These are phyloP conservation scores for Xylariaceae sp. DNA, from an alignment of 2,329 filamentous ascomycete species.

Conservation along the genomic window DNA sequence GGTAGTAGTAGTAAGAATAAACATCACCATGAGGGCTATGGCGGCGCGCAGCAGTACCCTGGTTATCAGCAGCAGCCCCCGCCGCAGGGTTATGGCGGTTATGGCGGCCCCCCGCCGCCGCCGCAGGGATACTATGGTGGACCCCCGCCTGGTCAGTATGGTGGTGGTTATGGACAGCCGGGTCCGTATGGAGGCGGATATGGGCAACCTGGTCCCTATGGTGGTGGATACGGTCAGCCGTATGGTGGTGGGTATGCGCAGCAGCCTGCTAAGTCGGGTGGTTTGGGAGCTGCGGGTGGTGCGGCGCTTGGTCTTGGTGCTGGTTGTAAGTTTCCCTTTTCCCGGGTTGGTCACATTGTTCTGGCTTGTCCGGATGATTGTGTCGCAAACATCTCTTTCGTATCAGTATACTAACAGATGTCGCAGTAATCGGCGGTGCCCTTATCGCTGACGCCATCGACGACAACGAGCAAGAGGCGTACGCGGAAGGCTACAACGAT, in stretches of 20 bases:
- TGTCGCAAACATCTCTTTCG: background rate
- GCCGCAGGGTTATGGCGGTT: constrained; percentile 29
- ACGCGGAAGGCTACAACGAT: constrained; percentile 46
- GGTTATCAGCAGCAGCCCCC: constrained; percentile 21
- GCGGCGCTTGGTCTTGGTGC: constrained; percentile 75
- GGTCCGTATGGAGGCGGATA: constrained; percentile 36
- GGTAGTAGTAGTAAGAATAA: constrained; percentile 27
- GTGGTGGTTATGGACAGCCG: constrained; percentile 26
- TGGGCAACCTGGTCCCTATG: constrained; percentile 23
- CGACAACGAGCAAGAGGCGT: constrained; percentile 55
- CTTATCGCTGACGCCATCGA: constrained; percentile 64
- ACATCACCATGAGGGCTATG: constrained; percentile 29
- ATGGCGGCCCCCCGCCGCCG: constrained; percentile 31
- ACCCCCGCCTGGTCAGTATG: constrained; percentile 26
- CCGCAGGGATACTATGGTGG: constrained; percentile 34
- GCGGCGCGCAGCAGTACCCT: constrained; percentile 28
- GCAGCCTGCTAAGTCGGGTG: constrained; percentile 40
- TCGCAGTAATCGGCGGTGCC: constrained; percentile 62
- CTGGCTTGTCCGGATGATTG: background rate
- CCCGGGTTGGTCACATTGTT: background rate
- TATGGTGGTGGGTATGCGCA: constrained; percentile 19
- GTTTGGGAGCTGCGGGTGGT: constrained; percentile 66
- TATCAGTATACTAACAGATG: too few species aligned
- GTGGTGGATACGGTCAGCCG: constrained; percentile 29
- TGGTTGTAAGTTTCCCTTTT: constrained; percentile 39